Evolutionary conservation across 2,329 filamentous ascomycete genomes (phyloP).

Genomic region (Alternaria viburni): DNA sequence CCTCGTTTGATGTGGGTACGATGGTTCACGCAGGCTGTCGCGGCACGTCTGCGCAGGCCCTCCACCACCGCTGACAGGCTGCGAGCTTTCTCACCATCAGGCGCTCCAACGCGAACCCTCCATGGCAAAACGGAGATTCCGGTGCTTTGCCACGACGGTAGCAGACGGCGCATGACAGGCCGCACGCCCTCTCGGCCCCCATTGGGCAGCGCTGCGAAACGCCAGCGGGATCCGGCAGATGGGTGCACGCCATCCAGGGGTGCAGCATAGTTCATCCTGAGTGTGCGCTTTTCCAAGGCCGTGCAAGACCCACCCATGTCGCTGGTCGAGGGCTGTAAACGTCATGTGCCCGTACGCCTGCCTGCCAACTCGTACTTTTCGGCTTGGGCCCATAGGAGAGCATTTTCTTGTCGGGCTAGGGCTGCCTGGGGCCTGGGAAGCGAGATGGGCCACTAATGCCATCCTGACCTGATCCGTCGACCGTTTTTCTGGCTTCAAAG

Average conservation of each 20-base stretch:
- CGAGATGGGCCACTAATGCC: slow-evolving; percentile 36
- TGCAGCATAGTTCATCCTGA: slow-evolving; percentile 25
- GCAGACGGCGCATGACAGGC: slow-evolving; percentile 13
- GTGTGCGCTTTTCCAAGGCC: slow-evolving; percentile 26
- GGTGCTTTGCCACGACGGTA: slow-evolving; percentile 36
- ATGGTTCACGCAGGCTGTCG: slow-evolving; percentile 1
- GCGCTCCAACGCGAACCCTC: slow-evolving; percentile 16
- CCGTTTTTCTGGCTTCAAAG: slow-evolving; percentile 28
- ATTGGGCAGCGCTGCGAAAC: slow-evolving; percentile 27
- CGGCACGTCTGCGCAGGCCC: neutral
- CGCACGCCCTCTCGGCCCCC: neutral
- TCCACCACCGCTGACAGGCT: slow-evolving; percentile 1
- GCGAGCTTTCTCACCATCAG: slow-evolving; percentile 9
- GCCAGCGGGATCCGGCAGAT: slow-evolving; percentile 31
- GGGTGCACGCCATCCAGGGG: slow-evolving; percentile 28
- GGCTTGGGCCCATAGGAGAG: slow-evolving; percentile 28
- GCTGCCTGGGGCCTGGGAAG: slow-evolving; percentile 19
- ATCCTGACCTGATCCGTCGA: slow-evolving; percentile 31
- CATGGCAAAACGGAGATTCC: slow-evolving; percentile 15
- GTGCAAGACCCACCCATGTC: slow-evolving; percentile 35
- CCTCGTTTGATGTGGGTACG: slow-evolving; percentile 27
- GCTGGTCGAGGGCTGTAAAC: slow-evolving; percentile 33
- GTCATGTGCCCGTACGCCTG: slow-evolving; percentile 40
- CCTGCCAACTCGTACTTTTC: slow-evolving; percentile 19
- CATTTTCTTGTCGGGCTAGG: slow-evolving; percentile 25